These are phyloP conservation scores for Microdochium paspali DNA, from an alignment of 2,329 filamentous ascomycete genomes.

Conservation along the genomic window DNA sequence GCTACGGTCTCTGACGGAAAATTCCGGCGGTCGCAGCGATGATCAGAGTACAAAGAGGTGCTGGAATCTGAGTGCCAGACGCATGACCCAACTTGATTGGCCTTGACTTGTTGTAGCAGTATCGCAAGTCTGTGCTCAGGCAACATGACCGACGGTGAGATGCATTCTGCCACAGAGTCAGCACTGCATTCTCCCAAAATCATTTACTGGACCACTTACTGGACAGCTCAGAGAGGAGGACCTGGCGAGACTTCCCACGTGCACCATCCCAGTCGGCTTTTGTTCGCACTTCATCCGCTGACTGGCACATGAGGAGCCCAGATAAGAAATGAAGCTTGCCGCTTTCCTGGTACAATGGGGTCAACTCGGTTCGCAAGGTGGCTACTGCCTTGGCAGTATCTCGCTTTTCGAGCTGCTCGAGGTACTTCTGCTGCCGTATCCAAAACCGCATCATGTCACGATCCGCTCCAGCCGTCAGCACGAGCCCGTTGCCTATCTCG, in stretches of 20 bases:
- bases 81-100: conserved; percentile 73
- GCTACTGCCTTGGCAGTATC: conserved; percentile 66
- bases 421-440: conserved; percentile 87
- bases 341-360: conserved; percentile 73
- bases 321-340: conserved; percentile 73
- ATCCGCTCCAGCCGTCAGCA: conserved; percentile 68
- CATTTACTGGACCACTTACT: conserved; percentile 41
- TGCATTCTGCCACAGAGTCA: conserved; percentile 52
- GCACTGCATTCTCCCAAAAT: conserved; percentile 1
- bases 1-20: conserved; percentile 68
- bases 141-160: conserved; percentile 95
- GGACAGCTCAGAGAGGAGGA: conserved; percentile 72
- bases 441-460: conserved; percentile 75
- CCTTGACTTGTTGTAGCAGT: conserved; percentile 75
- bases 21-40: conserved; percentile 67
- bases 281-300: conserved; percentile 63
- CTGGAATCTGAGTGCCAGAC: conserved; percentile 78
- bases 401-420: conserved; percentile 74
- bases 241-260: conserved; percentile 61
- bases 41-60: conserved; percentile 83
- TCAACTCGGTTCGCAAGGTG: conserved; percentile 82
- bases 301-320: conserved; percentile 81
- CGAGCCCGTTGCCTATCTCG: conserved; percentile 47
- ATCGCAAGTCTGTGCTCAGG: conserved; percentile 80
- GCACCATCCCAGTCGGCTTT: conserved; percentile 84